Conservation (phyloP, 768 basidiomycete species). For the Termitomyces heimii region DNA sequence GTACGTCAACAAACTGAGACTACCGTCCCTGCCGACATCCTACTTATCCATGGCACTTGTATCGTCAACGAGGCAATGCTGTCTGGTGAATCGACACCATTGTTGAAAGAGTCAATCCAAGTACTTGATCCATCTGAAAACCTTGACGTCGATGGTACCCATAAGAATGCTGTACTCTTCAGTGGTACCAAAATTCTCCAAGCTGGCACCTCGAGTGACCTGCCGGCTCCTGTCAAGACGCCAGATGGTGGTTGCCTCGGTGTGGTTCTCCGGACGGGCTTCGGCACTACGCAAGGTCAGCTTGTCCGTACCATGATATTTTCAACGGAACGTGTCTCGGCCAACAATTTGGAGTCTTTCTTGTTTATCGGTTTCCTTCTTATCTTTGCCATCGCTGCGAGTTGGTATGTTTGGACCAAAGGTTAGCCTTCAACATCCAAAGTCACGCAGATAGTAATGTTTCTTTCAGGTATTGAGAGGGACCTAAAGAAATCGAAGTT, state of each 20-base stretch:
- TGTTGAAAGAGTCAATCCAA: conserved; percentile 93
- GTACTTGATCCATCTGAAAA: conserved; percentile 68
- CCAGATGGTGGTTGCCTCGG: conserved; percentile 93
- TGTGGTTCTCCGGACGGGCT: conserved; percentile 90
- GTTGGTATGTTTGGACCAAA: conserved; percentile 98
- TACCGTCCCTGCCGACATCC: conserved; percentile 86
- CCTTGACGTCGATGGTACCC: conserved; percentile 80
- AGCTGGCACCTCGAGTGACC: conserved; percentile 48
- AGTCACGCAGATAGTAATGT: neutral
- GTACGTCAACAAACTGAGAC: conserved; percentile 75
- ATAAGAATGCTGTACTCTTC: conserved; percentile 88
- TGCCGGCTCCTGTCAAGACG: conserved; percentile 48
- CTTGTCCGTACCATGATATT: conserved; percentile 99
- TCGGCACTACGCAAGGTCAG: conserved; percentile 96
- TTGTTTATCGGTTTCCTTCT: conserved; percentile 97
- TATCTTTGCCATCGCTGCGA: conserved; percentile 95
- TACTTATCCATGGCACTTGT: conserved; percentile 86
- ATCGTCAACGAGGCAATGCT: conserved; percentile 99
- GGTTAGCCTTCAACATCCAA: conserved; percentile 38
- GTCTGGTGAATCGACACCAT: conserved; percentile 95
- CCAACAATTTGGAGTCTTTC: conserved; percentile 94
- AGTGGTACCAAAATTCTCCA: conserved; percentile 97
- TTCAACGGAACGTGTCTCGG: conserved; percentile 93
- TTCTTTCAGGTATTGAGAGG: conserved; percentile 71
- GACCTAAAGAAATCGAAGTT: conserved; percentile 93